Percentiles rank a stretch among this genome's conserved stretches.
phyloP scores from a whole-genome alignment of 441 rosid genomes.

The Populus tomentosa region DNA sequence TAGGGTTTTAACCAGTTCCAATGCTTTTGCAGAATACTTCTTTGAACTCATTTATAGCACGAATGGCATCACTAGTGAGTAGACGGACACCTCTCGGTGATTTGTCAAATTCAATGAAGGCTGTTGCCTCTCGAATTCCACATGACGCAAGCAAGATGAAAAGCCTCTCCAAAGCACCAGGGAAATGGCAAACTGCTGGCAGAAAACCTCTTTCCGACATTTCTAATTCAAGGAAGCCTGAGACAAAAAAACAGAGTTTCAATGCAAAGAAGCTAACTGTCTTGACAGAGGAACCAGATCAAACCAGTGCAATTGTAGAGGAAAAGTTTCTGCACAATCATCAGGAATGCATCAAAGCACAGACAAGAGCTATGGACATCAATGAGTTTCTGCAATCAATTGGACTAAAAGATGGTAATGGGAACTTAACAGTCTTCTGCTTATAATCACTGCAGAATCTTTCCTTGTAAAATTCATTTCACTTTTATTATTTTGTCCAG shows the following conservation, averaged over 20 bases:
- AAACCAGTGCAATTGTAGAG: constrained; percentile 23
- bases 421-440: neutral
- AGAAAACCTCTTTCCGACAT: constrained; percentile 67
- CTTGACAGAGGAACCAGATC: constrained; percentile 25
- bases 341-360: constrained; percentile 46
- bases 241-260: constrained; percentile 35
- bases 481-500: constrained; percentile 17
- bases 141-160: constrained; percentile 23
- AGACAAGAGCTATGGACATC: constrained; percentile 29
- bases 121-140: neutral
- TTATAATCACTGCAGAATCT: neutral
- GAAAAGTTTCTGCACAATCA: constrained; percentile 59
- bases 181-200: constrained; percentile 40
- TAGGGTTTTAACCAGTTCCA: neutral
- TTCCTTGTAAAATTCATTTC: constrained; percentile 1
- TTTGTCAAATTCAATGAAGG: neutral
- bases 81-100: neutral
- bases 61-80: neutral
- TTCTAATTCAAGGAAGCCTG: constrained; percentile 44
- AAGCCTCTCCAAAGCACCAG: constrained; percentile 33
- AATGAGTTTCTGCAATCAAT: constrained; percentile 34
- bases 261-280: constrained; percentile 32
- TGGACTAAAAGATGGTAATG: constrained; percentile 36
- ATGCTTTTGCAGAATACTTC: neutral
- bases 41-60: neutral